These are phyloP conservation scores for Penicillium macrosclerotiorum DNA, from an alignment of 495 filamentous ascomycete genomes.

Conservation along the genomic window DNA sequence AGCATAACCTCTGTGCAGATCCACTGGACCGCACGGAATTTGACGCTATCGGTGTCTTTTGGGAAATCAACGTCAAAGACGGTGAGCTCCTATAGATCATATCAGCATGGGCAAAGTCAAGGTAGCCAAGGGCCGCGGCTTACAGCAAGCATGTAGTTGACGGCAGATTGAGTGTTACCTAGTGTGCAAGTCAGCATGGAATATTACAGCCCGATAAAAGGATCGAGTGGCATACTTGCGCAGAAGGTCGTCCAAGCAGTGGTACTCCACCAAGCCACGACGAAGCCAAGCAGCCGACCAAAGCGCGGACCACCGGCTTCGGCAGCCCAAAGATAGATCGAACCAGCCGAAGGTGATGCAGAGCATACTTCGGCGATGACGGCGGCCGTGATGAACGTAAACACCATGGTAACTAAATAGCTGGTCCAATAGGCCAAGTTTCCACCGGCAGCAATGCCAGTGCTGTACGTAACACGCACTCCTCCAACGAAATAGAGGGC, in stretches of 20 bases:
- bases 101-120: neutral
- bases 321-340: constrained; percentile 58
- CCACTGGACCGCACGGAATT: constrained; percentile 57
- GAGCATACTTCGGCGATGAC: constrained; percentile 58
- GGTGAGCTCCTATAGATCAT: constrained; percentile 43
- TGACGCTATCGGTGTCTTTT: constrained; percentile 44
- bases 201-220: neutral
- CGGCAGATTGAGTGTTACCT: constrained; percentile 51
- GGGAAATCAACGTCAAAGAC: constrained; percentile 52
- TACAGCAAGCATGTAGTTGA: constrained; percentile 55
- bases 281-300: constrained; percentile 52
- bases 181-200: constrained; percentile 7
- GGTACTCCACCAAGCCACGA: constrained; percentile 60
- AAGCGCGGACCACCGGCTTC: constrained; percentile 53
- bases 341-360: constrained; percentile 53
- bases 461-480: constrained; percentile 55
- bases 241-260: constrained; percentile 60
- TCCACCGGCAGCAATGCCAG: constrained; percentile 55
- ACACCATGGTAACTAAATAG: constrained; percentile 54
- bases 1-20: constrained; percentile 50
- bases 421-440: constrained; percentile 59
- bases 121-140: constrained; percentile 1
- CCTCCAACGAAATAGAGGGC: constrained; percentile 57
- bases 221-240: constrained; percentile 30
- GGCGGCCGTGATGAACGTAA: constrained; percentile 56